These are phyloP conservation scores for Sporothrix inflata DNA, from an alignment of 2,329 filamentous ascomycete species.

Conservation along the genomic window DNA sequence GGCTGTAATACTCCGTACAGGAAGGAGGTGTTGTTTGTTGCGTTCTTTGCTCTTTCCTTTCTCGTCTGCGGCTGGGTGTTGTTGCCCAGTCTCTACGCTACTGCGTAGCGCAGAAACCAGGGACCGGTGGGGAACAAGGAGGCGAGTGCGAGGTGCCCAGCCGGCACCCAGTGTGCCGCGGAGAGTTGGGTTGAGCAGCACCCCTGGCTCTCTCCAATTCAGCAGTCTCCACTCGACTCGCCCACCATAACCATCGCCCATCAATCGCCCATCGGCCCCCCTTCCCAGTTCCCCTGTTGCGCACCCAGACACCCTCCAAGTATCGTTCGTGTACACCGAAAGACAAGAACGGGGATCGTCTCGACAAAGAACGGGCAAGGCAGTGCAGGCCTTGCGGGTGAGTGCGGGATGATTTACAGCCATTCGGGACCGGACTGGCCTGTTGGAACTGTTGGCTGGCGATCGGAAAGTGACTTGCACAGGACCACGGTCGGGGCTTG, in stretches of 20 bases:
- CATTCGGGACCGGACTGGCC: neutral
- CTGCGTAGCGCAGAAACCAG: slow-evolving; percentile 26
- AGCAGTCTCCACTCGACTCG: neutral
- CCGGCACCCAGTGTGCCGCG: slow-evolving; percentile 6
- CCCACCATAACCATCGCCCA: neutral
- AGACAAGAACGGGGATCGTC: neutral
- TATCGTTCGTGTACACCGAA: slow-evolving; percentile 22
- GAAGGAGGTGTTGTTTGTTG: slow-evolving; percentile 2
- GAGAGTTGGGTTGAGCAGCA: slow-evolving; percentile 2
- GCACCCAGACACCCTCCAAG: neutral
- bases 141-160: slow-evolving; percentile 11
- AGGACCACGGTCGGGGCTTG: neutral
- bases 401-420: slow-evolving; percentile 13
- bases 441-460: neutral
- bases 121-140: slow-evolving; percentile 2
- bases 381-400: slow-evolving; percentile 4
- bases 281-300: neutral
- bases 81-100: slow-evolving; percentile 22
- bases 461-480: neutral
- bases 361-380: neutral
- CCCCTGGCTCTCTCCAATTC: neutral
- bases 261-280: neutral
- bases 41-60: neutral
- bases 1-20: neutral
- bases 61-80: neutral